A percentile compares a stretch with the other conserved stretches of the same genome.
Conservation (phyloP, 2,329 filamentous ascomycete species). For the Botrytis cinerea region DNA sequence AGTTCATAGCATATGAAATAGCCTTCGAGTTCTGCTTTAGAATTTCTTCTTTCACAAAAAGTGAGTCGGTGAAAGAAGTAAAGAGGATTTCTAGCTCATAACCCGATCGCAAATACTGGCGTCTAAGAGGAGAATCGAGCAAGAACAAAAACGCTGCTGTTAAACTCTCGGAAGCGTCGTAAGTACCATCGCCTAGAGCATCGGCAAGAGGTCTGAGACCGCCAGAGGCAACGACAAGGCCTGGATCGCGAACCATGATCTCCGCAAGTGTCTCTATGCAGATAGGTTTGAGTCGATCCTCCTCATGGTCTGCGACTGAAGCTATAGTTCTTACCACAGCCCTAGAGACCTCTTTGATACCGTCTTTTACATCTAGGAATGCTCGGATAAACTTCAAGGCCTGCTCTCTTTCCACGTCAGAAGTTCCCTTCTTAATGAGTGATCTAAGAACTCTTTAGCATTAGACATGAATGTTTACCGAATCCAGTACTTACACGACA, state of each 20-base stretch:
- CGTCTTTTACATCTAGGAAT: conserved; percentile 93
- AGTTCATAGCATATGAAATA: conserved; percentile 87
- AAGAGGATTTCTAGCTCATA: conserved; percentile 89
- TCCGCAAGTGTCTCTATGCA: conserved; percentile 92
- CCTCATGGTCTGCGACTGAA: conserved; percentile 78
- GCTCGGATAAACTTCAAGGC: conserved; percentile 94
- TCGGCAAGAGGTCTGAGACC: conserved; percentile 88
- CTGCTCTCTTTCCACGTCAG: conserved; percentile 95
- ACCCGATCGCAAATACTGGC: conserved; percentile 81
- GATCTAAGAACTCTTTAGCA: conserved; percentile 53
- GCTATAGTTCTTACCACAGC: conserved; percentile 87
- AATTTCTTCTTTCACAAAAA: conserved; percentile 58
- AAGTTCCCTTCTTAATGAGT: conserved; percentile 91
- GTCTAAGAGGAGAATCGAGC: conserved; percentile 77
- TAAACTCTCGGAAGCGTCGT: conserved; percentile 88
- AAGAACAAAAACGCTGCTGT: conserved; percentile 87
- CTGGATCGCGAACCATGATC: conserved; percentile 83
- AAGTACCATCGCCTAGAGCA: conserved; percentile 84
- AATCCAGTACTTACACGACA: conserved; percentile 57
- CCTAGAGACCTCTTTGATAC: conserved; percentile 82
- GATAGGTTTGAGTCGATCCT: conserved; percentile 76
- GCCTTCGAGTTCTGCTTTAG: conserved; percentile 88
- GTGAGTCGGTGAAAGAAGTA: conserved; percentile 86
- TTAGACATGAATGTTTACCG: neutral
- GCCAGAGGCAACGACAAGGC: conserved; percentile 77